Percentiles rank a stretch among this genome's conserved stretches.
Evolutionary conservation across 208 protist species (phyloP).

Genomic region (Acanthamoeba royreba): DNA sequence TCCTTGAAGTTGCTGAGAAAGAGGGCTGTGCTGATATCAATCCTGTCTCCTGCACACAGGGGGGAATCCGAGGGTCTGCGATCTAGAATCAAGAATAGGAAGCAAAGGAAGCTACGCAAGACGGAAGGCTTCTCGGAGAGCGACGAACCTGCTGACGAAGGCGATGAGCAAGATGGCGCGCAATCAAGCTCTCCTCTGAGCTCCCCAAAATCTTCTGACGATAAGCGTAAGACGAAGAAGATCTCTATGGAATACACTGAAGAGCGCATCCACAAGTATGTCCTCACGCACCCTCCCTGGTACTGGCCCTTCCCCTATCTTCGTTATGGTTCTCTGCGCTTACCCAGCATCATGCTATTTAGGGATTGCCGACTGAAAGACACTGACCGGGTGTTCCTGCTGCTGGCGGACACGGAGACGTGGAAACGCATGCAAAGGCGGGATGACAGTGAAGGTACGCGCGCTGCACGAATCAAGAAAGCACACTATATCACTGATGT

Average conservation of each 20-base stretch:
- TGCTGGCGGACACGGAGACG: background rate
- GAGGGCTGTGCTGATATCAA: too few relatives aligned
- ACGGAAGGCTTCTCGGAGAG: background rate
- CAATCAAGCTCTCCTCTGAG: too few relatives aligned
- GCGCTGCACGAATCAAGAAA: background rate
- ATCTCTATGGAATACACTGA: background rate
- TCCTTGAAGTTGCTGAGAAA: background rate
- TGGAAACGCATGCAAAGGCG: background rate
- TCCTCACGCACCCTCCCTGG: conserved; percentile 26
- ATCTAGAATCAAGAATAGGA: background rate
- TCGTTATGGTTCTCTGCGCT: background rate
- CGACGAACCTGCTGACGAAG: background rate
- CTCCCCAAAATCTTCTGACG: background rate
- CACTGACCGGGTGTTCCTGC: background rate
- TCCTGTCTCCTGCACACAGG: too few relatives aligned
- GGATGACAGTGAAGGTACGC: background rate
- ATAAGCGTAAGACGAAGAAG: background rate
- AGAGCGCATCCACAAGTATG: background rate
- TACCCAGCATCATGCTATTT: background rate
- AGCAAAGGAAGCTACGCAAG: background rate
- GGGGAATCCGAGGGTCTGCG: background rate
- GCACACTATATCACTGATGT: background rate
- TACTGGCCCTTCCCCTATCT: background rate
- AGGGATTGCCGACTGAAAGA: background rate
- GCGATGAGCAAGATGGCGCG: background rate